Conservation (phyloP, 2,329 filamentous ascomycete species). For the Hypoxylon rubiginosum region DNA sequence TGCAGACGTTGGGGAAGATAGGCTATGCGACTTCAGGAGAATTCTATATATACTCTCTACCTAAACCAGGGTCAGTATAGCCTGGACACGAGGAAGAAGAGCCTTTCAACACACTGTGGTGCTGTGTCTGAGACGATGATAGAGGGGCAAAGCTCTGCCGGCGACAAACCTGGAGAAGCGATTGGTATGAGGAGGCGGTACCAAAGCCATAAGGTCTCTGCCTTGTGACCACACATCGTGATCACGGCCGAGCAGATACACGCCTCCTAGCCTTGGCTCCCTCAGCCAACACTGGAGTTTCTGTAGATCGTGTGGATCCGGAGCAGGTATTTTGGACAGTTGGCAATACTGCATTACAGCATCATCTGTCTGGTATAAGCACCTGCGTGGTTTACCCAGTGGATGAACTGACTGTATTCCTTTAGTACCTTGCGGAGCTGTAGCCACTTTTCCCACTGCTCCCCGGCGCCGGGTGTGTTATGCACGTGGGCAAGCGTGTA, state of each 20-base stretch:
- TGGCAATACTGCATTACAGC: not conserved
- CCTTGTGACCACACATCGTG: not conserved
- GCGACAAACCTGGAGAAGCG: not conserved
- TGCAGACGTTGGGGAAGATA: not conserved
- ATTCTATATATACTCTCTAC: not conserved
- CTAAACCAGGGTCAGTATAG: not conserved
- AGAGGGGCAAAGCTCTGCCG: not conserved
- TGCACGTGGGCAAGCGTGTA: not conserved
- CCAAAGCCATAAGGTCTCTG: not conserved
- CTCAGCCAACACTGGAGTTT: not conserved
- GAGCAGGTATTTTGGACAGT: not conserved
- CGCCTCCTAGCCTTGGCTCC: not conserved
- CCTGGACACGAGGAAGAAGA: not conserved
- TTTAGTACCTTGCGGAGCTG: not conserved
- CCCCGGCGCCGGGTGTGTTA: not conserved
- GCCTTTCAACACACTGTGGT: not conserved
- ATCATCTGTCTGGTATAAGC: not conserved
- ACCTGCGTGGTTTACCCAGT: not conserved
- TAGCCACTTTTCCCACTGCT: not conserved
- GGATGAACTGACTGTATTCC: not conserved
- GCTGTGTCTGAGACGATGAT: not conserved
- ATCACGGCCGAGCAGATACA: constrained; percentile 5
- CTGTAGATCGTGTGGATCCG: not conserved
- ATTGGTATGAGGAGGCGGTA: not conserved
- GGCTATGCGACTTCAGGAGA: not conserved